Evolutionary conservation across 2,329 filamentous ascomycete species (phyloP).

Genomic region (Nothopassalora personata): DNA sequence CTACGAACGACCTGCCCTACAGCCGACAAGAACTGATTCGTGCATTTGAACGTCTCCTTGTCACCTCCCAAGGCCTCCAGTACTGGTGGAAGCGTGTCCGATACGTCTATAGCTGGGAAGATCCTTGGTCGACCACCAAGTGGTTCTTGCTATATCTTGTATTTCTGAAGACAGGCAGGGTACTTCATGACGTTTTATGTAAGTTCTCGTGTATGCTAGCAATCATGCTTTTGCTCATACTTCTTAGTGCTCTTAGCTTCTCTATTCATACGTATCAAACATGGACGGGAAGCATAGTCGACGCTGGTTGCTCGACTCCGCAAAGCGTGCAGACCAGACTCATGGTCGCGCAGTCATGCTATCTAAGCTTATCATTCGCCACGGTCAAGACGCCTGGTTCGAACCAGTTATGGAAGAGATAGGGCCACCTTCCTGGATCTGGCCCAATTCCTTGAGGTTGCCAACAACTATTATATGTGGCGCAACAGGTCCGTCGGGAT

Average conservation of each 20-base stretch:
- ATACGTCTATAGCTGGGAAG: constrained; percentile 3
- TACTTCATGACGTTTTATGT: constrained; percentile 6
- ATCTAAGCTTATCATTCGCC: background rate
- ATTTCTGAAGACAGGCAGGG: background rate
- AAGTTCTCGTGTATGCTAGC: background rate
- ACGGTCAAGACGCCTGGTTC: background rate
- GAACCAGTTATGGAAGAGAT: background rate
- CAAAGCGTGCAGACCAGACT: background rate
- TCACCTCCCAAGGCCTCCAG: constrained; percentile 1
- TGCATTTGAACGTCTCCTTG: constrained; percentile 2
- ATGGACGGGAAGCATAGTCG: background rate
- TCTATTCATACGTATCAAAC: constrained; percentile 2
- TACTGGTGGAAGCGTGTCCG: constrained; percentile 5
- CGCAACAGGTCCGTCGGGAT: background rate
- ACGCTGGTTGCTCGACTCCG: background rate
- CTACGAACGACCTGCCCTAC: background rate
- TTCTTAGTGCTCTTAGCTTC: constrained; percentile 1
- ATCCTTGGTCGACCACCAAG: constrained; percentile 1
- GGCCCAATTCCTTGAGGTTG: background rate
- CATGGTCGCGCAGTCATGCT: constrained; percentile 1
- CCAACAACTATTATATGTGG: background rate
- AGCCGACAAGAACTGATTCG: background rate
- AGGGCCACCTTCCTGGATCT: background rate
- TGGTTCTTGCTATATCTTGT: background rate
- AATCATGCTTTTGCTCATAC: background rate